Conservation (phyloP, 306 rosid genomes). For the Geum urbanum region DNA sequence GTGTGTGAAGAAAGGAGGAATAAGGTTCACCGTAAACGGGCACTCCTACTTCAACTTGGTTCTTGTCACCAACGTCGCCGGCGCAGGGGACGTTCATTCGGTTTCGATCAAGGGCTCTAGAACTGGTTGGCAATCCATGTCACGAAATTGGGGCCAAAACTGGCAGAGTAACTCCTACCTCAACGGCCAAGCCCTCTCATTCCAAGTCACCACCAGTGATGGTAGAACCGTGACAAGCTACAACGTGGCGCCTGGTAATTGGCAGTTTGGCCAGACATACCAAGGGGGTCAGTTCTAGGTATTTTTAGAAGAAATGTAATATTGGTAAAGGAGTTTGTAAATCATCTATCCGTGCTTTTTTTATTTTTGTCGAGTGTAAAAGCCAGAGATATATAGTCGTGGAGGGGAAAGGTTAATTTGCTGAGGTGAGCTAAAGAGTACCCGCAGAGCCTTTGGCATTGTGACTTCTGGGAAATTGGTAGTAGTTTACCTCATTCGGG, state of each 20-base stretch:
- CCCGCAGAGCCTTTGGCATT: constrained; percentile 29
- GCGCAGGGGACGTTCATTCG: constrained; percentile 78
- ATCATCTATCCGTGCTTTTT: neutral
- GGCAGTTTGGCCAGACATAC: constrained; percentile 88
- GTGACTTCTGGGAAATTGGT: neutral
- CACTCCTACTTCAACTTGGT: constrained; percentile 96
- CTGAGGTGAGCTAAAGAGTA: constrained; percentile 31
- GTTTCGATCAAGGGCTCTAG: constrained; percentile 81
- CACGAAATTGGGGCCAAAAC: constrained; percentile 91
- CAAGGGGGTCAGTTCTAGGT: constrained; percentile 61
- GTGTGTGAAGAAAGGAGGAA: constrained; percentile 79
- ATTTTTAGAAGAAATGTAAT: neutral
- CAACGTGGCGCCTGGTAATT: constrained; percentile 54
- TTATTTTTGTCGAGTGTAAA: neutral
- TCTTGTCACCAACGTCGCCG: constrained; percentile 74
- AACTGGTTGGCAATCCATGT: constrained; percentile 79
- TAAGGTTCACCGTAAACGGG: constrained; percentile 83
- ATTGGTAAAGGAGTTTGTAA: neutral
- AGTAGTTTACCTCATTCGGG: neutral
- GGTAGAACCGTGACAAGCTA: constrained; percentile 59
- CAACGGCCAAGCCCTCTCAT: constrained; percentile 73
- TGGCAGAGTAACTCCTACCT: constrained; percentile 90
- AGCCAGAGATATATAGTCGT: neutral
- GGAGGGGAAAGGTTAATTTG: neutral
- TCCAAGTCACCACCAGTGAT: constrained; percentile 83